These are phyloP conservation scores for Lachnum nothofagi DNA, from an alignment of 2,329 filamentous ascomycete genomes.

Conservation along the genomic window DNA sequence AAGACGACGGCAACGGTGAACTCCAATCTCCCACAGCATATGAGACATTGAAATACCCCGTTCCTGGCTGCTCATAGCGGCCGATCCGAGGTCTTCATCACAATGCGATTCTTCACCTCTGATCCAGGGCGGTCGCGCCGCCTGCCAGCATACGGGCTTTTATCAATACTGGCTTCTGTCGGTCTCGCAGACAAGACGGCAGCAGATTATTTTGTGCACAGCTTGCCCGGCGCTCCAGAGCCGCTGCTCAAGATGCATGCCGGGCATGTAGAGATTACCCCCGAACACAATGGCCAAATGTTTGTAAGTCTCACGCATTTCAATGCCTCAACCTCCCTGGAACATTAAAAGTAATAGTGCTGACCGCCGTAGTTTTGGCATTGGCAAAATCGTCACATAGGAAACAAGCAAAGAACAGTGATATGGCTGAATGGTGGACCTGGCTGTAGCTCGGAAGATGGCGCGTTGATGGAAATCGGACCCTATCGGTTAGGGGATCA, in stretches of 20 bases:
- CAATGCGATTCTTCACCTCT: conserved; percentile 29
- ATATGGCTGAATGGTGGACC: conserved; percentile 97
- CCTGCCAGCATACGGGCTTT: conserved; percentile 29
- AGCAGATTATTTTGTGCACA: conserved; percentile 84
- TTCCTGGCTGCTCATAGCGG: no score
- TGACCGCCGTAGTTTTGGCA: conserved; percentile 75
- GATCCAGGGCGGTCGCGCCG: conserved; percentile 10
- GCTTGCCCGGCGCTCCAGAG: conserved; percentile 76
- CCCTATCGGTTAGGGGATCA: conserved; percentile 81
- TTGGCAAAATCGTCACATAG: conserved; percentile 91
- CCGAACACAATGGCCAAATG: conserved; percentile 75
- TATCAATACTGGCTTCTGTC: conserved; percentile 40
- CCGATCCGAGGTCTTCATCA: no score
- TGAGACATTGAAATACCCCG: conserved; percentile 2
- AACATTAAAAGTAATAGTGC: no score
- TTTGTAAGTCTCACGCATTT: neutral
- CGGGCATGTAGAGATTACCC: conserved; percentile 87
- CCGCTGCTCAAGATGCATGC: conserved; percentile 94
- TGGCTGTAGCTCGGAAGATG: conserved; percentile 95
- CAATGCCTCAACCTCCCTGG: neutral
- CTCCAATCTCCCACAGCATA: neutral
- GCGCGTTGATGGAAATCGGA: conserved; percentile 78
- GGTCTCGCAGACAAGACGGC: conserved; percentile 52
- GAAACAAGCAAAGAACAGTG: conserved; percentile 81
- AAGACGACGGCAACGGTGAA: conserved; percentile 9